Conservation (phyloP, 176 grass and related monocot genomes). For the Triticum urartu region DNA sequence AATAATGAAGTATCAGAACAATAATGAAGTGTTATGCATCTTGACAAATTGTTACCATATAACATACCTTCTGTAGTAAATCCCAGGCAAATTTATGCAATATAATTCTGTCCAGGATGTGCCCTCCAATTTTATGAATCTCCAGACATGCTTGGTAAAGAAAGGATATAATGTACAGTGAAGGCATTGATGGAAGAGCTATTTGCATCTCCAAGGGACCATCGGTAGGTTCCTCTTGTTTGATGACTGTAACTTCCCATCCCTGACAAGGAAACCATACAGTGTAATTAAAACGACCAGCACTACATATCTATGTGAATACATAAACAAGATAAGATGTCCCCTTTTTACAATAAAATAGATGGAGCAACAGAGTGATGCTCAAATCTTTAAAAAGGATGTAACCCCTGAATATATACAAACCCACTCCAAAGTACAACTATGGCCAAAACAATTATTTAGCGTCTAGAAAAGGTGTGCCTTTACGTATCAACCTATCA, state of each 20-base stretch:
- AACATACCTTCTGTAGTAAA: slow-evolving; percentile 80
- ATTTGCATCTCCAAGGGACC: slow-evolving; percentile 84
- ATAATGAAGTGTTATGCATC: slow-evolving; percentile 21
- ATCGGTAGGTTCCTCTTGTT: slow-evolving; percentile 86
- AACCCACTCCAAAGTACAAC: neutral
- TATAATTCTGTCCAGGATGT: slow-evolving; percentile 81
- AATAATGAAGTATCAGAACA: neutral
- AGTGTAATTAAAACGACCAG: slow-evolving; percentile 20
- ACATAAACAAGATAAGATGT: neutral
- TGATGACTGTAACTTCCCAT: slow-evolving; percentile 93
- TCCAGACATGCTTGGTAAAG: slow-evolving; percentile 95
- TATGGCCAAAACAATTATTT: neutral
- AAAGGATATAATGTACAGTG: slow-evolving; percentile 85
- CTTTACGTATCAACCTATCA: neutral
- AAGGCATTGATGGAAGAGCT: slow-evolving; percentile 98
- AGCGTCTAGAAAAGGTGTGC: neutral
- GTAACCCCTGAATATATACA: neutral
- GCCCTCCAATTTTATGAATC: slow-evolving; percentile 95
- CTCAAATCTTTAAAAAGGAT: slow-evolving; percentile 1
- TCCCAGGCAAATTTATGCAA: slow-evolving; percentile 90
- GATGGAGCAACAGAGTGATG: slow-evolving; percentile 4
- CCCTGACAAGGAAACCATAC: slow-evolving; percentile 60
- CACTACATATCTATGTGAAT: neutral
- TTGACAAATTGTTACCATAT: slow-evolving; percentile 8
- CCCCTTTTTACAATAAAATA: slow-evolving; percentile 15